These are phyloP conservation scores for Colletotrichum somersetense DNA, from an alignment of 2,329 filamentous ascomycete species.

Conservation along the genomic window DNA sequence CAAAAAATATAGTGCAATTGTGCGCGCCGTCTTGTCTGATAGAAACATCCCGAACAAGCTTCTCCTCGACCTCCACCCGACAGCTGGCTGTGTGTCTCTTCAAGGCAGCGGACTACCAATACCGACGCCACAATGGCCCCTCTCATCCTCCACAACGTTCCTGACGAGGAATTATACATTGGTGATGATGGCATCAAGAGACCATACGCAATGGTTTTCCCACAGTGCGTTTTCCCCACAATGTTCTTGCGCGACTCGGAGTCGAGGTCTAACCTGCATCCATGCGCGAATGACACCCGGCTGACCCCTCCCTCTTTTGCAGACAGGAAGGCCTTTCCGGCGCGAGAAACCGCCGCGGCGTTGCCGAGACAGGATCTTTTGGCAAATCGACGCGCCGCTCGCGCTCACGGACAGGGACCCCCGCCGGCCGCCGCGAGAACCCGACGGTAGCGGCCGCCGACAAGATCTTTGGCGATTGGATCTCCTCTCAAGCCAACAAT, in stretches of 20 bases:
- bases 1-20: neutral
- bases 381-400: slow-evolving; percentile 75
- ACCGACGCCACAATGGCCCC: slow-evolving; percentile 65
- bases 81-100: slow-evolving; percentile 5
- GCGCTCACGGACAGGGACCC: slow-evolving; percentile 71
- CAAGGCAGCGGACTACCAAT: slow-evolving; percentile 47
- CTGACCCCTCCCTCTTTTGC: slow-evolving; percentile 33
- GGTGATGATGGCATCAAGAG: slow-evolving; percentile 75
- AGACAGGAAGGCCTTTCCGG: slow-evolving; percentile 67
- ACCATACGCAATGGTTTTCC: slow-evolving; percentile 76
- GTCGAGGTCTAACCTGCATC: neutral
- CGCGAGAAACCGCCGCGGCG: slow-evolving; percentile 63
- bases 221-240: slow-evolving; percentile 61
- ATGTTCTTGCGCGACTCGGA: neutral
- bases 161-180: slow-evolving; percentile 75
- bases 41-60: slow-evolving; percentile 24
- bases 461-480: slow-evolving; percentile 71
- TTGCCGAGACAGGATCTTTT: slow-evolving; percentile 74
- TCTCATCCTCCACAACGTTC: slow-evolving; percentile 76
- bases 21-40: neutral
- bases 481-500: slow-evolving; percentile 60
- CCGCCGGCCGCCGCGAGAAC: slow-evolving; percentile 67
- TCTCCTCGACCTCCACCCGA: neutral
- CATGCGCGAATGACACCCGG: slow-evolving; percentile 13
- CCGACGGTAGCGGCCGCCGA: slow-evolving; percentile 73